phyloP scores from a whole-genome alignment of 768 basidiomycete species.

The Fibroporia radiculosa region DNA sequence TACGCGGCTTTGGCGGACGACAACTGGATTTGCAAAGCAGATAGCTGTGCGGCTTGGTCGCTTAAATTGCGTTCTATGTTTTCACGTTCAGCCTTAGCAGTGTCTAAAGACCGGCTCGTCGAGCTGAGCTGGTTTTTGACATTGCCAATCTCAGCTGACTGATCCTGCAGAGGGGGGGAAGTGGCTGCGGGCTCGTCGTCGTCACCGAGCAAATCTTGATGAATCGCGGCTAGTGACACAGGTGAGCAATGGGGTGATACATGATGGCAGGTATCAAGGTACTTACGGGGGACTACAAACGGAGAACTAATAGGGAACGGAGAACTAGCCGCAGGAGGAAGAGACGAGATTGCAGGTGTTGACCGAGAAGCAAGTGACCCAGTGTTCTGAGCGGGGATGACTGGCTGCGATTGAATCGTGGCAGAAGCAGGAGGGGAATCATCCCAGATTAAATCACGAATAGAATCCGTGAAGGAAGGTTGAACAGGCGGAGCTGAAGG shows the following conservation, averaged over 20 bases:
- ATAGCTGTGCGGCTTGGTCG: conserved; percentile 65
- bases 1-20: conserved; percentile 77
- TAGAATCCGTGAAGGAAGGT: conserved; percentile 27
- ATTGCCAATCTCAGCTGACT: conserved; percentile 84
- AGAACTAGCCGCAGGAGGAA: conserved; percentile 35
- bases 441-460: conserved; percentile 42
- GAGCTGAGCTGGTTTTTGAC: conserved; percentile 77
- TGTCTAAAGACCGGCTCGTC: conserved; percentile 64
- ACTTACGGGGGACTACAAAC: conserved; percentile 17
- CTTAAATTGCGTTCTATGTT: conserved; percentile 58
- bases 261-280: not conserved
- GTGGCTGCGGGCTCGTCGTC: conserved; percentile 42
- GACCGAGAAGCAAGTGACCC: conserved; percentile 22
- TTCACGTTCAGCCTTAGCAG: conserved; percentile 56
- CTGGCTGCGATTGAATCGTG: conserved; percentile 36
- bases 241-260: conserved; percentile 8
- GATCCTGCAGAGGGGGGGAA: conserved; percentile 54
- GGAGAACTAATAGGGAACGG: conserved; percentile 32
- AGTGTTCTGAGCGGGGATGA: conserved; percentile 32
- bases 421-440: conserved; percentile 26
- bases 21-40: conserved; percentile 76
- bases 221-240: conserved; percentile 10
- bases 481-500: conserved; percentile 31
- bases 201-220: conserved; percentile 61
- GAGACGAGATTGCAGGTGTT: conserved; percentile 11